Evolutionary conservation across 2,329 filamentous ascomycete species (phyloP).

Genomic region (Diaporthe batatas): DNA sequence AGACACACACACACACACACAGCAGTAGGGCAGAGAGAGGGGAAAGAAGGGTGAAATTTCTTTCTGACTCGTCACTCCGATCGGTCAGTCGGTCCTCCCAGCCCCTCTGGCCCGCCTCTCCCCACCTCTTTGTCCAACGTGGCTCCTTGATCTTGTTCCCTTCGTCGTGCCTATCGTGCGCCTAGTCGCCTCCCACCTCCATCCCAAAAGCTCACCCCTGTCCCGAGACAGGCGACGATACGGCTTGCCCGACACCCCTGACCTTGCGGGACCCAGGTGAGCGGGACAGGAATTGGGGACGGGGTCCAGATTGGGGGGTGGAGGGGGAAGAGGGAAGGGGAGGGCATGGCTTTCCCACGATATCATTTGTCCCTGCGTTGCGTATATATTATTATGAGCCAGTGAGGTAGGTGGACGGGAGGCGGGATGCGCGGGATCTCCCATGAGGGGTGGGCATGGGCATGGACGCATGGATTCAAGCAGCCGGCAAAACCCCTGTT

Average conservation of each 20-base stretch:
- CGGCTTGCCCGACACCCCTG: slow-evolving; percentile 35
- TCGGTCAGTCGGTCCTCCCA: neutral
- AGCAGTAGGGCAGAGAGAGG: neutral
- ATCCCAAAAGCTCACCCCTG: neutral
- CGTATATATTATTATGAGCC: slow-evolving; percentile 13
- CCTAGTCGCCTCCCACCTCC: neutral
- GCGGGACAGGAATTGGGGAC: slow-evolving; percentile 14
- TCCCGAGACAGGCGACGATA: slow-evolving; percentile 33
- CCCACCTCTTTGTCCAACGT: slow-evolving; percentile 16
- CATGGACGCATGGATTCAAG: slow-evolving; percentile 24
- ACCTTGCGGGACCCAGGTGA: slow-evolving; percentile 28
- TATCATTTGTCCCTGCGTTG: slow-evolving; percentile 21
- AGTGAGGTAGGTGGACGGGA: slow-evolving; percentile 13
- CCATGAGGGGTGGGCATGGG: slow-evolving; percentile 18
- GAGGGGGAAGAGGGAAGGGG: neutral
- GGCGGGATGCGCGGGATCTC: slow-evolving; percentile 25
- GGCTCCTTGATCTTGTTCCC: neutral
- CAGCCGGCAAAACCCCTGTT: slow-evolving; percentile 24
- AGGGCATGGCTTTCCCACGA: neutral
- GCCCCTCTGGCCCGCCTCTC: neutral
- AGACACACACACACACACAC: neutral
- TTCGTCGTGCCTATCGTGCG: neutral
- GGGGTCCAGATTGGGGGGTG: neutral
- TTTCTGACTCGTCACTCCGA: slow-evolving; percentile 30
- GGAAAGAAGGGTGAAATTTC: neutral